A percentile compares a stretch with the other conserved stretches of the same genome.
phyloP scores from a whole-genome alignment of 2,329 filamentous ascomycete species.

The Setomelanomma holmii region DNA sequence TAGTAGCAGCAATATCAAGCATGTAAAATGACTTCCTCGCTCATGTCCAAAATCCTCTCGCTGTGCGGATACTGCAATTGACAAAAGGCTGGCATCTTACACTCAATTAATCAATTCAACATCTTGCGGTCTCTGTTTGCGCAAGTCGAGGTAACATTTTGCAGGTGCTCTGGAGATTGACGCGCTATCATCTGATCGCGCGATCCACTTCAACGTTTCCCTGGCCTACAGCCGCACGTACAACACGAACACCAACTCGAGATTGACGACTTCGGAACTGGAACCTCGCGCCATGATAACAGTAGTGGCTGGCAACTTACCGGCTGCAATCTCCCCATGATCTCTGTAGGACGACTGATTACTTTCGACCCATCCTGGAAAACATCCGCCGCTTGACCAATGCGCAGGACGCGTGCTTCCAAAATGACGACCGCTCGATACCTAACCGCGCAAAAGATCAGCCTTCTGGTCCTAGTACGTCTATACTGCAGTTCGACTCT shows the following conservation, averaged over 20 bases:
- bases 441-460: conserved; percentile 87
- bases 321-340: too few relatives aligned
- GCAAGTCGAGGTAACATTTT: too few relatives aligned
- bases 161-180: not conserved
- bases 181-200: conserved; percentile 4
- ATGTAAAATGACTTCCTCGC: not conserved
- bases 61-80: too few relatives aligned
- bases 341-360: not conserved
- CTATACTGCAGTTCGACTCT: conserved; percentile 78
- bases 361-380: not conserved
- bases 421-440: conserved; percentile 72
- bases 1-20: conserved; percentile 7
- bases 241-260: not conserved
- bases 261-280: not conserved
- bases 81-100: too few relatives aligned
- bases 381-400: not conserved
- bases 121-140: too few relatives aligned
- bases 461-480: conserved; percentile 79
- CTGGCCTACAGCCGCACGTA: not conserved
- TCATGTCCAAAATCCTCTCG: too few relatives aligned
- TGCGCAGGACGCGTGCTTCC: not conserved
- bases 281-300: too few relatives aligned
- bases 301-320: too few relatives aligned
- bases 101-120: too few relatives aligned
- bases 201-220: not conserved